Base-by-base conservation (phyloP, 257 asterid genomes). In the Salvia splendens region DNA sequence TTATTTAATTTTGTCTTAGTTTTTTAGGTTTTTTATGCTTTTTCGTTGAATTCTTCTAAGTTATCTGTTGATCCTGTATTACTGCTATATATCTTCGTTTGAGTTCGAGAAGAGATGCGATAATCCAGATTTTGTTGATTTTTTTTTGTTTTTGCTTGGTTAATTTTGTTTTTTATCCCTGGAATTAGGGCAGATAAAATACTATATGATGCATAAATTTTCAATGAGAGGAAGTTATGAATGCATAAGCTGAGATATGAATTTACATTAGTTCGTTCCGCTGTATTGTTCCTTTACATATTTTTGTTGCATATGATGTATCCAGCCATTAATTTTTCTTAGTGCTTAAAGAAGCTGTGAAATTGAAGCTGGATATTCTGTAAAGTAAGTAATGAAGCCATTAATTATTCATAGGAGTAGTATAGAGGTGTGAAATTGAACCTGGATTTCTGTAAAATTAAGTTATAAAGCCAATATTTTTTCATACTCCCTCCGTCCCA, bases 151-250 rank as follows among this genome's bases (percentile, higher is more conserved):
- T 61, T 46, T 46, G 1, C 43, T 48, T 16, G 46, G 43, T 45
- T 4, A 15, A 62, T 74, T 5, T 60, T 49, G 16, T 38, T 35
- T 49, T 12, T 69, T 43, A n/a, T n/a, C n/a, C 1, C 3, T 67
- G 38, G 56, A 67, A 73, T 70, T 80, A 77, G 80, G 82, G 78
- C 78, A 67, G 41, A 48, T 46, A 32, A 20, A 52, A 20, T 40
- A 20, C 5, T 1, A 51, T 20, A 47, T 71, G 42, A 46, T 67
- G 42, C 64, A 7, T 3, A 16, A 62, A 32, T 15, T 59, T 42
- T 20, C 1, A 8, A 17, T 42, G 38, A 51, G 10, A 45, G 53
- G 30, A 32, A 33, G 36, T 61, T 2, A 12, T 45, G 12, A 55
- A 52, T 53, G 43, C 14, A 45, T 47, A 16, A 52, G 8, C 17